phyloP scores from a whole-genome alignment of 2,329 filamentous ascomycete genomes.

The Alternaria sp. region DNA sequence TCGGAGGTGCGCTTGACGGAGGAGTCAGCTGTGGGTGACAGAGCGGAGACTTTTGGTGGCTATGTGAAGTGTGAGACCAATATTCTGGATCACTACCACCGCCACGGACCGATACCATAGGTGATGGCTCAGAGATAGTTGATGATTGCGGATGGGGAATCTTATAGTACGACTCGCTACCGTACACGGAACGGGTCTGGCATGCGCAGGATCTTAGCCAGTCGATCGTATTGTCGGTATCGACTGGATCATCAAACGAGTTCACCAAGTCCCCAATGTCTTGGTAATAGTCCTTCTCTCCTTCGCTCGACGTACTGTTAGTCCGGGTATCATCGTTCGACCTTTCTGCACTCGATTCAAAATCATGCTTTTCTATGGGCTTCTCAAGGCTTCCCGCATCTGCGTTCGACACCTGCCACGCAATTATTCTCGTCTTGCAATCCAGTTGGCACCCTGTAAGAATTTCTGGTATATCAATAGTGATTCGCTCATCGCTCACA shows the following conservation, averaged over 20 bases:
- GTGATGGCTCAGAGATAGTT: not conserved
- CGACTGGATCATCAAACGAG: not conserved
- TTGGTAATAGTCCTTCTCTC: not conserved
- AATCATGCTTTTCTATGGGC: not conserved
- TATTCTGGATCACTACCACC: not conserved
- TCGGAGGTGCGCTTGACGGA: not conserved
- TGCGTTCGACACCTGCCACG: slow-evolving; percentile 14
- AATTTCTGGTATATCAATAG: slow-evolving; percentile 17
- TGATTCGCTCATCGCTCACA: slow-evolving; percentile 9
- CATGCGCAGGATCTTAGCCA: not conserved
- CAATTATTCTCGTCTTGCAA: not conserved
- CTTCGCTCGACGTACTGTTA: not conserved
- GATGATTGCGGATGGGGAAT: not conserved
- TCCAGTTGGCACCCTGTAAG: not conserved
- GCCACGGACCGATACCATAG: not conserved
- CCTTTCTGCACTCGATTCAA: not conserved
- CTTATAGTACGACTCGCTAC: not conserved
- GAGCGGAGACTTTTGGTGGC: not conserved
- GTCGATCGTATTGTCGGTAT: not conserved
- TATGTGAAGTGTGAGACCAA: not conserved
- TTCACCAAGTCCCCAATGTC: not conserved
- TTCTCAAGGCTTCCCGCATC: not conserved
- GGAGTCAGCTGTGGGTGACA: not conserved
- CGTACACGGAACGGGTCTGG: not conserved
- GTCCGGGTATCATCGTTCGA: not conserved